These are phyloP conservation scores for Leccinum olivaceopallidum DNA, from an alignment of 768 basidiomycete genomes.

Conservation along the genomic window DNA sequence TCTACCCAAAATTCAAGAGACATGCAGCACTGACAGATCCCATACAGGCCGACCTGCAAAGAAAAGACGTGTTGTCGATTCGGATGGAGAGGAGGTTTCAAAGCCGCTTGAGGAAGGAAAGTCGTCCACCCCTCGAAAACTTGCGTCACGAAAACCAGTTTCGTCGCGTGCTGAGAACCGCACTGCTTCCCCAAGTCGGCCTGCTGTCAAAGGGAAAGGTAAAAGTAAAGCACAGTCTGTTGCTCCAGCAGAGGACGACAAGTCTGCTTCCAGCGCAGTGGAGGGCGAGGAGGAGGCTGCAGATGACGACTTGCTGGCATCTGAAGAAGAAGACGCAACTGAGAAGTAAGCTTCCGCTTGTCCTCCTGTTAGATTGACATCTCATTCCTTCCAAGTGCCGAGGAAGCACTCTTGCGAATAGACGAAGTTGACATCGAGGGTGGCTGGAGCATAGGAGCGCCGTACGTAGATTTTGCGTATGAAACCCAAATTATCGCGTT, in stretches of 20 bases:
- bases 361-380: background rate
- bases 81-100: conserved; percentile 47
- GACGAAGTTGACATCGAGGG: conserved; percentile 75
- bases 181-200: conserved; percentile 1
- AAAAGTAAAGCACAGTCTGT: conserved; percentile 18
- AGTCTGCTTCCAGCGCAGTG: conserved; percentile 31
- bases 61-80: conserved; percentile 53
- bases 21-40: background rate
- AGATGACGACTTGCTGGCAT: conserved; percentile 39
- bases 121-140: background rate
- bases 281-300: conserved; percentile 42
- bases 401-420: conserved; percentile 59
- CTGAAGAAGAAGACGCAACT: conserved; percentile 53
- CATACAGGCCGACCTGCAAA: conserved; percentile 39
- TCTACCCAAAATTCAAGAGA: background rate
- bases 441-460: conserved; percentile 81
- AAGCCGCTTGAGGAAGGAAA: conserved; percentile 3
- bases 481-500: background rate
- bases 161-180: background rate
- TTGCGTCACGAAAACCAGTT: background rate
- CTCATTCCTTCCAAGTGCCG: conserved; percentile 48
- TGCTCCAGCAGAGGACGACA: conserved; percentile 34
- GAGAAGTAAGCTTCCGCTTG: conserved; percentile 52
- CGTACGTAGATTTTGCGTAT: conserved; percentile 52
- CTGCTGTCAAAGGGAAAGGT: conserved; percentile 17